Base-by-base conservation (phyloP, 2,329 filamentous ascomycete species). In the Tolypocladium sp. region DNA sequence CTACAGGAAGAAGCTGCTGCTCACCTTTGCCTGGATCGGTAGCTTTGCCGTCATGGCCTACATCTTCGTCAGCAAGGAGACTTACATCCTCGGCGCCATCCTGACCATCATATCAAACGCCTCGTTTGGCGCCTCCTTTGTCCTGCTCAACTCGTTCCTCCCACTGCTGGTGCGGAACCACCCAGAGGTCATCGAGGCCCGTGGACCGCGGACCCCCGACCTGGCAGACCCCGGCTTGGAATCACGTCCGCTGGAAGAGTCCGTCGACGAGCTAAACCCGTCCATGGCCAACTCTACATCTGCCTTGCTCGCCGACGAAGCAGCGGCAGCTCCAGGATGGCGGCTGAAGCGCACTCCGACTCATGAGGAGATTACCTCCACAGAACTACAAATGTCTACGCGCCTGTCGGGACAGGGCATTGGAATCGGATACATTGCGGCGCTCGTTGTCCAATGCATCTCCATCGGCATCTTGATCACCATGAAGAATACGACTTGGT, bases 101-200 rank as follows among this genome's bases (percentile, higher is more conserved):
- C 80, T 96, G 61, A 92, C 94, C 37, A 91, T 97, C 63, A 78
- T 97, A 56, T 90, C 92, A 41, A 97, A 97, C 71, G 95, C 91
- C 1, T 93, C 91, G 52, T 96, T 97, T 69, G 94, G 94, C 27
- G 92, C 92, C 20, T 96, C 92, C 0, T 97, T 96, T 71, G 94
- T 99, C 3, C 81, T 99, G 15, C 78, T 99, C 53, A 99, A 99
- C 75, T 96, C 92, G 0, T 99, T 97, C 68, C 78, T 99, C 51
- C 94, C 94, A 0, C 79, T 99, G 10, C 81, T 99, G 12, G 94
- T 97, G 59, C 85, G 93, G 54, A 86, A 96, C 69, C 92, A 97
- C 71, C 88, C 90, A 1, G 76, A 77, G 42, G 69, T 75, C 17
- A 64, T 73, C 12, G 65, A 66, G n/a, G 68, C 68, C 27, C 70